These are phyloP conservation scores for Incumbomyces delicatus DNA, from an alignment of 2,329 filamentous ascomycete genomes.

Conservation along the genomic window DNA sequence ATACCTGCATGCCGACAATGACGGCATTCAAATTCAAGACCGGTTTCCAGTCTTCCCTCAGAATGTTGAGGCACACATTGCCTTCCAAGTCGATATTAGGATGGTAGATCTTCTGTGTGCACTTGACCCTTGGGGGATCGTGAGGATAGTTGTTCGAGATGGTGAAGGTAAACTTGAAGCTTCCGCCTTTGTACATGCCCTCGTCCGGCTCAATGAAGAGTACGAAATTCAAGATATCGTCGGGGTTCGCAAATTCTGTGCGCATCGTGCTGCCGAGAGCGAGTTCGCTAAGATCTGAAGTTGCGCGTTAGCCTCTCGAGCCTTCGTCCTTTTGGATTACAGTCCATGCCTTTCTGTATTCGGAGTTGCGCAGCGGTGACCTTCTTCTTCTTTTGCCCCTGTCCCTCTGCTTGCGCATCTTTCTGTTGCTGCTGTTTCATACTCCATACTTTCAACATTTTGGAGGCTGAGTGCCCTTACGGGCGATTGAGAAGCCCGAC, in stretches of 20 bases:
- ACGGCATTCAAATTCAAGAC: constrained; percentile 94
- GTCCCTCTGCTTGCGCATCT: constrained; percentile 82
- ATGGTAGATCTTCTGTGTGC: constrained; percentile 97
- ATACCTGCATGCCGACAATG: constrained; percentile 81
- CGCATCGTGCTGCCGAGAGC: constrained; percentile 48
- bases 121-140: constrained; percentile 94
- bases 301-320: not conserved
- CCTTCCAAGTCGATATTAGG: constrained; percentile 97
- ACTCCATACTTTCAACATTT: constrained; percentile 99
- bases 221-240: constrained; percentile 48
- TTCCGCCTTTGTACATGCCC: constrained; percentile 75
- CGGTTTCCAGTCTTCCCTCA: constrained; percentile 98
- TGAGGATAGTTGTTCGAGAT: constrained; percentile 96
- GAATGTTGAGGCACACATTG: constrained; percentile 94
- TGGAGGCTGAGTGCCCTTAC: constrained; percentile 29
- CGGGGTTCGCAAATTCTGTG: constrained; percentile 47
- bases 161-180: constrained; percentile 80
- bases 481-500: not conserved
- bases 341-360: constrained; percentile 74
- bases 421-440: constrained; percentile 94
- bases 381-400: constrained; percentile 87
- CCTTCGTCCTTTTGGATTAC: not conserved
- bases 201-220: constrained; percentile 42
- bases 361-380: constrained; percentile 91
- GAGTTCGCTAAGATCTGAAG: constrained; percentile 37